Evolutionary conservation across 768 basidiomycete genomes (phyloP), one percentile per base, ranked within the genome.

Genomic region (Termitomyces sp.): DNA sequence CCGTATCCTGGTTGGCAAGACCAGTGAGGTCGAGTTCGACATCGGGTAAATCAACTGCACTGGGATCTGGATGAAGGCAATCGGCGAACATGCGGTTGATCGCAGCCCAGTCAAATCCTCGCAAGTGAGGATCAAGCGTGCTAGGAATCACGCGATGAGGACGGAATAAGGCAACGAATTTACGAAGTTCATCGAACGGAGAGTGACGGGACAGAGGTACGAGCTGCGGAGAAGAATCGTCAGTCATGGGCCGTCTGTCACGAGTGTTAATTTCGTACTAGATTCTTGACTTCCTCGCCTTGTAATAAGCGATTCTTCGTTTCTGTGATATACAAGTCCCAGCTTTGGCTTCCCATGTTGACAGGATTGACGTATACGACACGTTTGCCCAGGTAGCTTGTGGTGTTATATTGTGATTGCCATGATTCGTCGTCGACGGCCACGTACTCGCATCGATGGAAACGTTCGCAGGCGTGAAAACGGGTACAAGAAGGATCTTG

Each of bases 381-480:
- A 20, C 72, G 77, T 45, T 78, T 76, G 5, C 82, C 79, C 47
- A 73, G 70, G 32, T 61, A 66, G 58, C 78, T 85, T 6, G 55
- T 73, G 1, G 74, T 50, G 38, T 72, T 70, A 42, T 51, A 63
- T 62, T 67, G 57, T 40, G 46, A 63, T 20, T 56, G 43, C 18
- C 58, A 59, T 13, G 64, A 50, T 32, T 67, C 63, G 23, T 75
- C 68, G 9, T 74, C 69, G 5, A 82, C 79, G 11, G 72, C 73
- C 27, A 89, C 87, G 46, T 79, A 75, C 10, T 76, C 64, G 61
- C 94, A 96, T 10, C 89, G 82, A 61, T 84, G 73, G 56, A 86
- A 86, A 1, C 92, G 81, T 62, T 98, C 95, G 63, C 96, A 98
- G 0, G 95, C 94, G 64, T 99, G 96, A 64, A 98, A 97, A 1